These are phyloP conservation scores for Dispira simplex DNA, from an alignment of 192 early-diverging fungal species.

Conservation along the genomic window DNA sequence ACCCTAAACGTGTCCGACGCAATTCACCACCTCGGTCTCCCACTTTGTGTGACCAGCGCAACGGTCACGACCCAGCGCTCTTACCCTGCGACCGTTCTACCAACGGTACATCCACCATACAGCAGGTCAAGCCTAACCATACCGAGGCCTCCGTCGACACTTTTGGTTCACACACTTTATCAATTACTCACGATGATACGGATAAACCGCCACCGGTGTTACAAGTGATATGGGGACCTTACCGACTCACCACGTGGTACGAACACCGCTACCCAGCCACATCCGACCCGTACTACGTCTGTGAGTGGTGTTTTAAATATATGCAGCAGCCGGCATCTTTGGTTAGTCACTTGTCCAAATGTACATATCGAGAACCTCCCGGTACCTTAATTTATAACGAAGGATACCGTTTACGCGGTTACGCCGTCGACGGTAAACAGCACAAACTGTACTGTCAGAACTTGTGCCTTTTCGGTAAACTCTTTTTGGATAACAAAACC, in stretches of 20 bases:
- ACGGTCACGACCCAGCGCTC: too few species aligned
- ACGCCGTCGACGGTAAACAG: conserved; percentile 78
- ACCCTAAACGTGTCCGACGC: too few species aligned
- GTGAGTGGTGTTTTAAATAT: conserved; percentile 90
- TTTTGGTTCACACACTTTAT: too few species aligned
- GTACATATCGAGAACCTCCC: conserved; percentile 45
- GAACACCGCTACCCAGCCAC: conserved; percentile 86
- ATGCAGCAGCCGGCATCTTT: conserved; percentile 58
- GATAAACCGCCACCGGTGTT: too few species aligned
- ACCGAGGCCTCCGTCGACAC: too few species aligned
- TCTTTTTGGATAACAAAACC: conserved; percentile 95
- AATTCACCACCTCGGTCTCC: too few species aligned
- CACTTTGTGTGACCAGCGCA: too few species aligned
- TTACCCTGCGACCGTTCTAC: too few species aligned
- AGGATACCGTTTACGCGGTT: conserved; percentile 35
- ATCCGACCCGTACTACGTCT: conserved; percentile 71
- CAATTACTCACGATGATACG: too few species aligned
- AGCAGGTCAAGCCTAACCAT: too few species aligned
- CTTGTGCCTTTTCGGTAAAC: conserved; percentile 79
- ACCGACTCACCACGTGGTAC: conserved; percentile 89
- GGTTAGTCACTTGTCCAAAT: conserved; percentile 46
- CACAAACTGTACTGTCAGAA: conserved; percentile 93
- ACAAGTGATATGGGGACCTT: conserved; percentile 13
- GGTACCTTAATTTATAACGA: conserved; percentile 75
- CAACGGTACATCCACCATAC: too few species aligned